Base-by-base conservation (phyloP, 176 grass and related monocot species). In the Aechmea fasciata region DNA sequence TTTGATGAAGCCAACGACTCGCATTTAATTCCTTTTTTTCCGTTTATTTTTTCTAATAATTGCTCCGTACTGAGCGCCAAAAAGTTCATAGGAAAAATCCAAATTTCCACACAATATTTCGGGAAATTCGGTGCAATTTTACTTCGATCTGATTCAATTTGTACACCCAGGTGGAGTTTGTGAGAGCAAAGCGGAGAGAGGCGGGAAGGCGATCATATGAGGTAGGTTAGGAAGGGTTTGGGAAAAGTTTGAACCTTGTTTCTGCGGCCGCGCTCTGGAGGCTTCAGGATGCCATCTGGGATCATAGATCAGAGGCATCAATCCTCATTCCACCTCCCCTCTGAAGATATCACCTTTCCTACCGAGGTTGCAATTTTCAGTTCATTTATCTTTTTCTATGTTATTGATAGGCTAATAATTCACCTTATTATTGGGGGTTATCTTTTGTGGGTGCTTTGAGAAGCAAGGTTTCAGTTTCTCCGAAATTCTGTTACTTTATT, bases 221-320 rank as follows among this genome's bases (percentile, higher is more conserved):
- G 55, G 17, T 10, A 61, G n/a, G n/a, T 61, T 19, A 9, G 20
- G 55, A 18, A 15, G 15, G 15, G 15, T 17, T 3, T 18, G 20
- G 3, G 51, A 18, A 12, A n/a, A 23, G 51, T 65, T 23, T 70
- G 62, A 66, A 24, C 49, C 23, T 57, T 23, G 47, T 72, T 13
- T 78, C 65, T 23, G 82, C 76, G 47, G 76, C 77, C 69, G 72
- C 79, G 52, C 67, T 71, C 52, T n/a, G 59, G 75, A 50, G 52
- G 69, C 79, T 65, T 76, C 78, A 91, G 79, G 83, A 91, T 91
- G 92, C 85, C 85, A 73, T 84, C 83, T 79, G 72, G 77, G 66
- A 50, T 57, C 67, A 91, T 91, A 85, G 85, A 96, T 80, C 88
- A 87, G 69, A 87, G 85, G 65, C 83, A 83, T 75, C 28, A 66